Evolutionary conservation across 208 protist species (phyloP), one percentile per base, ranked within the genome.

Genomic region (Endotrypanum monterogeii): DNA sequence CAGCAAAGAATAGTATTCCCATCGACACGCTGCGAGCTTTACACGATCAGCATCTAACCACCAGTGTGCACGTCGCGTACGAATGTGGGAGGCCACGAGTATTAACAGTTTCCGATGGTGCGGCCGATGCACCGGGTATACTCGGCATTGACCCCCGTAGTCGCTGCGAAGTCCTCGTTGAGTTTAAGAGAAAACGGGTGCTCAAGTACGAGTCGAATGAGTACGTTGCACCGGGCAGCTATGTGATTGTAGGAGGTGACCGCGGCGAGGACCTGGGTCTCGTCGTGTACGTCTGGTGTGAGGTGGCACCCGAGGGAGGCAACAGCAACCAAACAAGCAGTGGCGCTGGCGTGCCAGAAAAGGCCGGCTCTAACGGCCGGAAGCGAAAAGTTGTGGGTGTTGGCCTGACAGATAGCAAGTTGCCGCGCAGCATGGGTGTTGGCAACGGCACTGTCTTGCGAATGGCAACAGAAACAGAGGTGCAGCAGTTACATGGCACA

Each of bases 11-110:
- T 57, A 76, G 99, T 54, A 96, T 98, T 39, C 97, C 98, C 69
- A 94, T 99, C 56, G 98, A 91, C 51, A 96, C 98, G 71, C 90
- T 98, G 18, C 90, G 83, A 12, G 91, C 92, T 50, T 97, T 99
- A 41, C 94, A 98, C 46, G 99, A 97, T 35, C 93, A 93, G 73
- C 85, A 95, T 71, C 54, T 92, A 30, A 97, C 86, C 23, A 89
- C 82, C 16, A 88, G 76, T 44, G 69, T 93, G 35, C 76, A 74
- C 0, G 85, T 89, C 1, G 62, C 52, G 20, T 93, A 93, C 74
- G 78, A 87, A 35, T 79, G 87, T n/a, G 89, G 93, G 16, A 83
- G 93, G 8, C 86, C 91, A 25, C 62, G 74, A 44, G 87, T 90
- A 32, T 73, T 84, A 8, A 70, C 76, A 41, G 81, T 92, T 23